Base-by-base conservation (phyloP, 163 green algal species). In the Prototheca stagnorum region DNA sequence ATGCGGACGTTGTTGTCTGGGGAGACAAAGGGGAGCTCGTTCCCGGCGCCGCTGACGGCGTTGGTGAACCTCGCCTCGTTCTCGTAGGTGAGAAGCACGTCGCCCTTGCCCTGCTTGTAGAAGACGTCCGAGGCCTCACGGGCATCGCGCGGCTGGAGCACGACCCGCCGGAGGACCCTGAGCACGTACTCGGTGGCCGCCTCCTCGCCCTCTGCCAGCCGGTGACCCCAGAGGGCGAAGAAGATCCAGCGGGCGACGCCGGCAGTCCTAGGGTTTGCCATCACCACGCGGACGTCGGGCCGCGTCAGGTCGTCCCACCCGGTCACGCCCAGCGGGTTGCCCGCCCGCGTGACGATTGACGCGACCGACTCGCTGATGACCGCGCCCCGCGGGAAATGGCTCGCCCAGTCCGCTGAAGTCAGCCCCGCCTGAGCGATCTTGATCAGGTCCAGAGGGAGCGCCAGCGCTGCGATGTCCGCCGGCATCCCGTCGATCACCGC, bases 211-310 rank as follows among this genome's bases (percentile, higher is more conserved):
- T 73, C 53, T 4, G 2, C n/a, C 21, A 77, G 70, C 16, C 51
- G 57, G 36, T 65, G 49, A 33, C 81, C 81, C 81, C 81, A 92
- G 14, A 92, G 62, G 0, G 76, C 81, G 45, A 92, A 56, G 59
- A 92, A 91, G 45, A 81, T 91, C 81, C 81, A 92, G n/a, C 81
- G 65, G 5, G 81, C 81, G 26, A 86, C 80, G 3, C 81, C 81
- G 21, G 80, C 81, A 4, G 81, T 92, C 58, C 88, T 91, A 26
- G 81, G 78, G 59, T 92, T 92, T 37, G 81, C 78, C 9, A 76
- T 71, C 34, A 92, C 69, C 7, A 88, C 60, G 11, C 70, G 12
- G 41, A 80, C 53, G 49, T 72, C 66, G 16, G 55, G 42, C 36
- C 60, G 62, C 7, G 47, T 65, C 12, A 92, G 64, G 55, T 92